These are phyloP conservation scores for Penicillium vulpinum DNA, from an alignment of 2,329 filamentous ascomycete genomes.

Conservation along the genomic window DNA sequence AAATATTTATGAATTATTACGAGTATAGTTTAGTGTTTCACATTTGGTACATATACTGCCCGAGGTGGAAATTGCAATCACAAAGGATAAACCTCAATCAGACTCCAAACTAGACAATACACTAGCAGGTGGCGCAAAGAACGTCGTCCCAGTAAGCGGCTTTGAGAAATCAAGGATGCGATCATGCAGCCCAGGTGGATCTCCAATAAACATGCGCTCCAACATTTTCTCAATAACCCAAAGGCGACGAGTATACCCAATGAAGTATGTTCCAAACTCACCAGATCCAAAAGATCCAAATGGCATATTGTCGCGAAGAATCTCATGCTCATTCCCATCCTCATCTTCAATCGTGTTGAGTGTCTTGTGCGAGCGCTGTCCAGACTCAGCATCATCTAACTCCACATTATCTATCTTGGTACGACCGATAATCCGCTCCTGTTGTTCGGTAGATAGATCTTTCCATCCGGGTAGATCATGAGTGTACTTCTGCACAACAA, in stretches of 20 bases:
- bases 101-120: conserved; percentile 34
- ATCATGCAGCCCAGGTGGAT: conserved; percentile 56
- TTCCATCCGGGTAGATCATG: conserved; percentile 55
- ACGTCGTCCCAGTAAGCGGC: conserved; percentile 53
- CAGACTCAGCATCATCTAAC: conserved; percentile 52
- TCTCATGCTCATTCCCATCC: conserved; percentile 52
- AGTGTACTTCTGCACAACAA: conserved; percentile 61
- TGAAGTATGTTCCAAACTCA: conserved; percentile 3
- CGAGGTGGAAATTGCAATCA: neutral
- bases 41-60: neutral
- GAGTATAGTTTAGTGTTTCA: neutral
- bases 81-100: conserved; percentile 2
- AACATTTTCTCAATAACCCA: conserved; percentile 61
- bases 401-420: conserved; percentile 61
- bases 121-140: conserved; percentile 53
- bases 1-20: neutral
- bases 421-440: conserved; percentile 59
- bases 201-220: conserved; percentile 57
- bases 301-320: conserved; percentile 62
- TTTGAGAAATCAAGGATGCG: conserved; percentile 56
- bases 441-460: conserved; percentile 50
- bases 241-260: conserved; percentile 38
- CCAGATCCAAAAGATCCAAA: conserved; percentile 54
- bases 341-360: conserved; percentile 57
- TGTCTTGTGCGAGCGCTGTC: conserved; percentile 57